A percentile compares a stretch with the other conserved stretches of the same genome.
Evolutionary conservation across 2,329 filamentous ascomycete species (phyloP).

Genomic region (Cladobotryum protrusum): DNA sequence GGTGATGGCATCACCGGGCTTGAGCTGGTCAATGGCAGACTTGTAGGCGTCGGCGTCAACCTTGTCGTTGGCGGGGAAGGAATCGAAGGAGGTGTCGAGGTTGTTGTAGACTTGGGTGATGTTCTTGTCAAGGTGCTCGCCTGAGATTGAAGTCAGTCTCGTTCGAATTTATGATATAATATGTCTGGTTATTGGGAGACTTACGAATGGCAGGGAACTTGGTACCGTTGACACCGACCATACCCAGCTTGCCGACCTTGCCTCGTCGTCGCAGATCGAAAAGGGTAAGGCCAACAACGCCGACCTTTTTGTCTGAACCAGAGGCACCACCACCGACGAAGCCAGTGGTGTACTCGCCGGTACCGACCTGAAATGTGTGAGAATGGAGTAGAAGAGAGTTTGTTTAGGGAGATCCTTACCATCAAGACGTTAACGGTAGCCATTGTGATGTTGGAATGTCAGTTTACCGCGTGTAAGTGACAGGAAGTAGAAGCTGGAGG

Average conservation of each 20-base stretch:
- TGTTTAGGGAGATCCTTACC: constrained; percentile 35
- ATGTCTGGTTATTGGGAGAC: constrained; percentile 23
- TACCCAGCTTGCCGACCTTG: constrained; percentile 78
- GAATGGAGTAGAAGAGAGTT: not conserved
- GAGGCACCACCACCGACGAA: constrained; percentile 81
- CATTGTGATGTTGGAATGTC: constrained; percentile 32
- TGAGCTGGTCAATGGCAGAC: constrained; percentile 74
- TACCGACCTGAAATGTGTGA: constrained; percentile 57
- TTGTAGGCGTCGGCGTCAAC: constrained; percentile 82
- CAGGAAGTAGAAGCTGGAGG: too few species aligned
- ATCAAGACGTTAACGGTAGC: constrained; percentile 62
- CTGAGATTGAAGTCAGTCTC: constrained; percentile 33
- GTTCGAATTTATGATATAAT: not conserved
- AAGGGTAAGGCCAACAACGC: constrained; percentile 82
- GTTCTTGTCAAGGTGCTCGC: constrained; percentile 79
- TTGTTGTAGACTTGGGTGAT: constrained; percentile 83
- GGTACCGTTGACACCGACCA: constrained; percentile 82
- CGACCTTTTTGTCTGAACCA: constrained; percentile 90
- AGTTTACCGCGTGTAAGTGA: not conserved
- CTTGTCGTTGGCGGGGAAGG: constrained; percentile 68
- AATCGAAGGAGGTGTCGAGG: constrained; percentile 79
- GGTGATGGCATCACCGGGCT: constrained; percentile 80
- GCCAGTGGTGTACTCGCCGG: constrained; percentile 94
- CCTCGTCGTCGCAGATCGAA: constrained; percentile 84
- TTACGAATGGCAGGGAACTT: constrained; percentile 89